phyloP scores from a whole-genome alignment of 169 alveolate genomes.

The Plasmodium falciparum region DNA sequence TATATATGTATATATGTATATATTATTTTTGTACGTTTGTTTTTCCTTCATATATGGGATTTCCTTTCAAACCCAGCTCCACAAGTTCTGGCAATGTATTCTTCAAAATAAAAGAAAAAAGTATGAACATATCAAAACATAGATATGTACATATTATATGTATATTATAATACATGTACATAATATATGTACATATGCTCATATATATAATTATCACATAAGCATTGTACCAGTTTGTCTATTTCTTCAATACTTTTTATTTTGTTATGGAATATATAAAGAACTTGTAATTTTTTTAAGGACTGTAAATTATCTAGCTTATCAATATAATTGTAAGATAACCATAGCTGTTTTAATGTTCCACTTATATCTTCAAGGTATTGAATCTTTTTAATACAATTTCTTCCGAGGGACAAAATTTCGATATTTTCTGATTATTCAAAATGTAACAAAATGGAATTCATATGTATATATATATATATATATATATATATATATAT shows the following conservation, averaged over 20 bases:
- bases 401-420: conserved; percentile 52
- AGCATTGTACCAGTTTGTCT: conserved; percentile 25
- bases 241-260: conserved; percentile 47
- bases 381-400: conserved; percentile 55
- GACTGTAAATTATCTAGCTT: conserved; percentile 57
- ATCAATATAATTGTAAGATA: conserved; percentile 52
- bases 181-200: too few species aligned
- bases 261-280: conserved; percentile 58
- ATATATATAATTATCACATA: too few species aligned
- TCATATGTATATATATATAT: background rate
- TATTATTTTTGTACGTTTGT: conserved; percentile 26
- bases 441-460: background rate
- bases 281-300: conserved; percentile 55
- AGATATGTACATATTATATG: background rate
- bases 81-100: conserved; percentile 42
- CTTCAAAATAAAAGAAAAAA: conserved; percentile 11
- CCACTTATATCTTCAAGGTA: conserved; percentile 59
- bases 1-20: background rate
- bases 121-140: background rate
- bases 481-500: too few species aligned
- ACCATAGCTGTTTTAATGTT: conserved; percentile 52
- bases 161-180: too few species aligned
- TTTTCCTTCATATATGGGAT: conserved; percentile 57
- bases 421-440: conserved; percentile 43
- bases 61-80: conserved; percentile 62